phyloP scores from a whole-genome alignment of 192 early-diverging fungal genomes.

The Linnemannia schmuckeri region DNA sequence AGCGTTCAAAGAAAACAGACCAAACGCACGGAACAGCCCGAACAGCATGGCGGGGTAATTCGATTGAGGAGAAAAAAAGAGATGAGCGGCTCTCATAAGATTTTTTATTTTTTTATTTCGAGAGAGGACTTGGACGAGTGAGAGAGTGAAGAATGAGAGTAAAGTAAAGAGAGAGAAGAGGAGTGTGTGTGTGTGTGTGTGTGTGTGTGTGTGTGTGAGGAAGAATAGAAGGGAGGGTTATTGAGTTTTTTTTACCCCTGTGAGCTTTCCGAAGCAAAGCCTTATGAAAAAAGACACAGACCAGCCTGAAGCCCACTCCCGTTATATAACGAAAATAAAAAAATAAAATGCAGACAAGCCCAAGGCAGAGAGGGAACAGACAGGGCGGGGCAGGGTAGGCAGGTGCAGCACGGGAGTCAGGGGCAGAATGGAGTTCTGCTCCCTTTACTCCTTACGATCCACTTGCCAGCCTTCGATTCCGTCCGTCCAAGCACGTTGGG shows the following conservation, averaged over 20 bases:
- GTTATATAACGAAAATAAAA: no score
- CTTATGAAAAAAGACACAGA: no score
- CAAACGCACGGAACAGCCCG: constrained; percentile 36
- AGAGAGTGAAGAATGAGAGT: neutral
- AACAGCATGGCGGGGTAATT: constrained; percentile 4
- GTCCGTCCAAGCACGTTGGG: neutral
- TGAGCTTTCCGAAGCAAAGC: no score
- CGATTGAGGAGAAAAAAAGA: neutral
- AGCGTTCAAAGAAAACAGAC: neutral
- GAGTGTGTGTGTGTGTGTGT: no score
- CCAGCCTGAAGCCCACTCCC: no score
- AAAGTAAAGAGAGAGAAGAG: no score
- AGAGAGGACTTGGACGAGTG: neutral
- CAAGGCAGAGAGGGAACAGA: neutral
- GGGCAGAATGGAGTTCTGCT: neutral
- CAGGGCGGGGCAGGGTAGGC: neutral
- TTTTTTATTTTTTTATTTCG: neutral
- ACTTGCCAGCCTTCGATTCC: neutral
- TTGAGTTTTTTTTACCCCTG: no score
- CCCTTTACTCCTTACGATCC: neutral
- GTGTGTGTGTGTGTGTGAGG: no score
- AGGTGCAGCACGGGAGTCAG: neutral
- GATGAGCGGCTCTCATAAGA: neutral
- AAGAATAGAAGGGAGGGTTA: no score
- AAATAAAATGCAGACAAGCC: no score